These are phyloP conservation scores for Taiozyma sp. DNA, from an alignment of 1,139 yeast genomes.

Conservation along the genomic window DNA sequence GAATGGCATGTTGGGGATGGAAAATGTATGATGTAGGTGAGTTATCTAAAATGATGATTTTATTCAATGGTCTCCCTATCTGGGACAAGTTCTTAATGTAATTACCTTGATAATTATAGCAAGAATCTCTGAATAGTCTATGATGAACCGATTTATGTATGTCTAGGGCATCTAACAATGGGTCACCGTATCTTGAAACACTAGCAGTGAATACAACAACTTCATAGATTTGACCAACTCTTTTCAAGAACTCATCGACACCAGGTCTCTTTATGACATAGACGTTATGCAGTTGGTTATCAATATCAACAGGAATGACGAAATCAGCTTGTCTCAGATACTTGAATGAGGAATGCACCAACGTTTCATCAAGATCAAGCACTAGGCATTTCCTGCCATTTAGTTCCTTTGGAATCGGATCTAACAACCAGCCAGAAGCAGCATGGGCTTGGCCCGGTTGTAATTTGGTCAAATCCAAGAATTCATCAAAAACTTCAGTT, in stretches of 20 bases:
- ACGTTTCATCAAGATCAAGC: slow-evolving; percentile 90
- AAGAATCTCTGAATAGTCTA: slow-evolving; percentile 84
- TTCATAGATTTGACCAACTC: slow-evolving; percentile 83
- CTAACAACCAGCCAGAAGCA: slow-evolving; percentile 60
- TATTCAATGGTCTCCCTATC: slow-evolving; percentile 85
- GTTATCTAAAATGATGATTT: slow-evolving; percentile 87
- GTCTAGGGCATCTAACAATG: slow-evolving; percentile 85
- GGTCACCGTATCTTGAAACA: slow-evolving; percentile 93
- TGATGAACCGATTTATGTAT: slow-evolving; percentile 72
- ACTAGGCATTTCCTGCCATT: slow-evolving; percentile 76
- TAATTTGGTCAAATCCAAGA: slow-evolving; percentile 50
- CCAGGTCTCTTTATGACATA: slow-evolving; percentile 98
- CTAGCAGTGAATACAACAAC: slow-evolving; percentile 97
- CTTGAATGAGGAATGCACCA: slow-evolving; percentile 93
- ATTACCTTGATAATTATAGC: slow-evolving; percentile 81
- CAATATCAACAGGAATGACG: slow-evolving; percentile 89
- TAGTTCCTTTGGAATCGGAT: slow-evolving; percentile 40
- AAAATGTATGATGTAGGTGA: slow-evolving; percentile 96
- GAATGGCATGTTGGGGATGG: slow-evolving; percentile 97
- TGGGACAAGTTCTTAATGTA: slow-evolving; percentile 91
- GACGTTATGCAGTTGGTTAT: slow-evolving; percentile 86
- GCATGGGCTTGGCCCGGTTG: slow-evolving; percentile 67
- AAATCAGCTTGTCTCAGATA: slow-evolving; percentile 90
- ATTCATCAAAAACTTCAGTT: slow-evolving; percentile 15
- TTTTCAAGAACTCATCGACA: slow-evolving; percentile 83